Percentiles rank a stretch among this genome's conserved stretches.
Conservation (phyloP, 805 yeast genomes). For the Lipomyces lipofer region DNA sequence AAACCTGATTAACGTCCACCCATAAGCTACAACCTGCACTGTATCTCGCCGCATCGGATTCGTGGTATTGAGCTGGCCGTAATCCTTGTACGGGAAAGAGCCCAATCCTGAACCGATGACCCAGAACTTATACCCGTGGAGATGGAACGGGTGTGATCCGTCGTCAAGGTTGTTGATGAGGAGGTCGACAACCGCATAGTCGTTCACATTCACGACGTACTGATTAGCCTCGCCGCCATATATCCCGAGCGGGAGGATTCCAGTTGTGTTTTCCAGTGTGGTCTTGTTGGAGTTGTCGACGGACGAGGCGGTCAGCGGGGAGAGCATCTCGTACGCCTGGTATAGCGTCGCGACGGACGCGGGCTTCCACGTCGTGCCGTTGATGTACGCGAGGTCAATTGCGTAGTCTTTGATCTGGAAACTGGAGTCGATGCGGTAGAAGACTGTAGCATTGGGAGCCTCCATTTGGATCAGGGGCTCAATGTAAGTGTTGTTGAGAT, state of each 20-base stretch:
- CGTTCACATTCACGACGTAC: constrained; percentile 40
- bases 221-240: constrained; percentile 30
- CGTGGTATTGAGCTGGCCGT: constrained; percentile 44
- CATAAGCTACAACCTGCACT: constrained; percentile 65
- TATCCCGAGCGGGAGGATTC: constrained; percentile 13
- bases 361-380: constrained; percentile 32
- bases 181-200: constrained; percentile 63
- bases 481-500: constrained; percentile 33
- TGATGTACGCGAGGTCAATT: constrained; percentile 39
- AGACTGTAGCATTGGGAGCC: constrained; percentile 39
- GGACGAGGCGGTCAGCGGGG: constrained; percentile 1
- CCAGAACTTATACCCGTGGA: constrained; percentile 89
- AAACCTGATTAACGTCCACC: constrained; percentile 58
- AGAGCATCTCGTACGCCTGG: constrained; percentile 21
- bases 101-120: constrained; percentile 60
- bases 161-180: constrained; percentile 74
- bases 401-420: constrained; percentile 40
- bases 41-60: constrained; percentile 69
- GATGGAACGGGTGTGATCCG: constrained; percentile 91
- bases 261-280: constrained; percentile 4
- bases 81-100: constrained; percentile 51
- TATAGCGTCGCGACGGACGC: constrained; percentile 29
- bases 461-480: constrained; percentile 29
- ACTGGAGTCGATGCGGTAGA: constrained; percentile 39
- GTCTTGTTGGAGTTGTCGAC: constrained; percentile 6